These are phyloP conservation scores for Aspergillus latus DNA, from an alignment of 2,329 filamentous ascomycete genomes.

Conservation along the genomic window DNA sequence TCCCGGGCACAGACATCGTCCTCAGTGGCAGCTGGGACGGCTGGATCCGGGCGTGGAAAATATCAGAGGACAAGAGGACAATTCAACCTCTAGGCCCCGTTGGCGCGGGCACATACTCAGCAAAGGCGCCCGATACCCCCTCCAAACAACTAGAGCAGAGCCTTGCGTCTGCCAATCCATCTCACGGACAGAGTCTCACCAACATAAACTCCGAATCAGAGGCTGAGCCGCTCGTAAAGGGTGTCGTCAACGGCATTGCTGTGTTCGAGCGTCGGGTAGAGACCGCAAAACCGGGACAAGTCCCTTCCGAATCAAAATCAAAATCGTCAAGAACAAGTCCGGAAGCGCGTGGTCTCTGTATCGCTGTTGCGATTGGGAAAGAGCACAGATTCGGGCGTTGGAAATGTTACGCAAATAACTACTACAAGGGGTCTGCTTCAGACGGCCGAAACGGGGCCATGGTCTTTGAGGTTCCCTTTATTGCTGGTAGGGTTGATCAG, in stretches of 20 bases:
- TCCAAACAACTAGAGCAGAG: constrained; percentile 36
- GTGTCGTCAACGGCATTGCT: constrained; percentile 84
- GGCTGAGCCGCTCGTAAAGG: constrained; percentile 55
- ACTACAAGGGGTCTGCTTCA: constrained; percentile 31
- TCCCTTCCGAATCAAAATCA: constrained; percentile 24
- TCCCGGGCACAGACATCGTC: constrained; percentile 88
- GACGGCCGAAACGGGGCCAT: constrained; percentile 77
- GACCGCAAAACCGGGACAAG: constrained; percentile 25
- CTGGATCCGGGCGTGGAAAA: constrained; percentile 77
- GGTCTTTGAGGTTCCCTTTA: constrained; percentile 74
- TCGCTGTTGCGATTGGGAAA: constrained; percentile 82
- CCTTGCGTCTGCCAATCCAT: constrained; percentile 28
- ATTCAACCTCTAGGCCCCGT: constrained; percentile 72
- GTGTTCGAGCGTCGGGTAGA: constrained; percentile 73
- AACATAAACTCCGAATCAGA: constrained; percentile 23
- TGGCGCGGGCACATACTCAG: constrained; percentile 38
- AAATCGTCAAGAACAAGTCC: constrained; percentile 21
- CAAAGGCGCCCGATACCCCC: constrained; percentile 27
- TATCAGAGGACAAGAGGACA: constrained; percentile 77
- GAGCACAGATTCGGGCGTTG: constrained; percentile 84
- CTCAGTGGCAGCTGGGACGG: constrained; percentile 95
- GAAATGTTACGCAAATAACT: constrained; percentile 54
- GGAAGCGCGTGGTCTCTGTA: constrained; percentile 63
- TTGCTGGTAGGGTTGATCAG: constrained; percentile 17
- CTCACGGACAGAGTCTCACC: constrained; percentile 18